Evolutionary conservation across 371 early-diverging fungal genomes (phyloP), one percentile per base, ranked within the genome.

Genomic region (Mortierella sp.): DNA sequence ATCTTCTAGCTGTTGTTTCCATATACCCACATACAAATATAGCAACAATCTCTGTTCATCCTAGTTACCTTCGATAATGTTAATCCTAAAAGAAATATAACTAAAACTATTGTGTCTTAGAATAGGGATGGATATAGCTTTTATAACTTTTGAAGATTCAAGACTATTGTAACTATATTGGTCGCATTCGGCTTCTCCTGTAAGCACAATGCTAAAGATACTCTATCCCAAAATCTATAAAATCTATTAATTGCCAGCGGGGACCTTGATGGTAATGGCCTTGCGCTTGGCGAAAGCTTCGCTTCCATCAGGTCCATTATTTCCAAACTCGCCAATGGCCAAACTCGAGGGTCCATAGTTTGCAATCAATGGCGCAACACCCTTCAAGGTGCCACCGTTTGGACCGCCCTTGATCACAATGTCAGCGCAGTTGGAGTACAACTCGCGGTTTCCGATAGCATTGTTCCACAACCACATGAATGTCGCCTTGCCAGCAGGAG

Each of bases 351-450:
- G 41, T 6, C 76, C 77, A 65, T 71, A 77, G 68, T 77, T 77
- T 70, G 68, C 71, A 41, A 71, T 47, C 64, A 71, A 33, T 32
- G 77, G 72, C n/a, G 28, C 64, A 16, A 64, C 24, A 33, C 77
- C 77, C 1, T 47, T 63, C 43, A 77, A 16, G 3, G 41, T 38
- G 0, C 65, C 65, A 19, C 77, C 65, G 10, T 65, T 64, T 36
- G 53, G 40, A 6, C 62, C 62, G 9, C 88, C 87, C 16, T 70
- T 38, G 63, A 93, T 86, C 11, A 67, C 70, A 36, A 93, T 84
- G 67, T 93, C 93, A 22, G 89, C 89, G 69, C 94, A 93, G 83
- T 88, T 89, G 84, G 88, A 87, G 85, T 94, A 94, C 57, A 87
- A 87, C 85, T 92, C 93, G 40, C 91, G 88, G 76, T 90, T 87